Evolutionary conservation across 192 early-diverging fungal genomes (phyloP).

Genomic region (Cladochytrium replicatum): DNA sequence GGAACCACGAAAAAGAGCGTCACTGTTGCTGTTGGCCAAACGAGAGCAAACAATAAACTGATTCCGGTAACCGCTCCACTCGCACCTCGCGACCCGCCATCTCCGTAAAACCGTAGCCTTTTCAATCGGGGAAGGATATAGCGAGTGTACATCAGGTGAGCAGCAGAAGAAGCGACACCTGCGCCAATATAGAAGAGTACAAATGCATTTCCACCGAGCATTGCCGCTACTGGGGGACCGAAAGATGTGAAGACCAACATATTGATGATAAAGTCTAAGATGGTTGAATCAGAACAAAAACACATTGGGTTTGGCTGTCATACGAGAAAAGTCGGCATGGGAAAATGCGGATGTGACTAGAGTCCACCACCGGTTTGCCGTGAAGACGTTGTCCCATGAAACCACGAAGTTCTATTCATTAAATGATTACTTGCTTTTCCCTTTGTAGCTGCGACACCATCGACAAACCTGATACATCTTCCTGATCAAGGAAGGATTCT

Average conservation of each 20-base stretch:
- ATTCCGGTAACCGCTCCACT: conserved; percentile 19
- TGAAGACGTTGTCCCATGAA: conserved; percentile 13
- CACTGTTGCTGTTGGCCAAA: conserved; percentile 19
- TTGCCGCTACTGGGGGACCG: conserved; percentile 15
- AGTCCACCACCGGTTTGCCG: conserved; percentile 24
- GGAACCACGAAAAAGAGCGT: conserved; percentile 22
- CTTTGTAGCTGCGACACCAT: neutral
- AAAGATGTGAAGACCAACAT: conserved; percentile 36
- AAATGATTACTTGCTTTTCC: neutral
- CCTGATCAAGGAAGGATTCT: too few species aligned
- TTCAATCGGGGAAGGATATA: conserved; percentile 7
- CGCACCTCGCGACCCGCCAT: conserved; percentile 19
- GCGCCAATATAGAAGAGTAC: conserved; percentile 23
- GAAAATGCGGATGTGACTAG: conserved; percentile 21
- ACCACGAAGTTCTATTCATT: neutral
- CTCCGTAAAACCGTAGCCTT: neutral
- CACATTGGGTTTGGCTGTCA: conserved; percentile 1
- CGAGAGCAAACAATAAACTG: conserved; percentile 19
- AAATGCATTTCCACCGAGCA: conserved; percentile 20
- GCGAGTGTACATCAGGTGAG: conserved; percentile 15
- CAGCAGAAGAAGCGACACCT: conserved; percentile 13
- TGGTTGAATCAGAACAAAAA: neutral
- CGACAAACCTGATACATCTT: too few species aligned
- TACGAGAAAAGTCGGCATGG: conserved; percentile 21
- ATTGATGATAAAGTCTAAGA: conserved; percentile 17